These are phyloP conservation scores for Nematocida sp. DNA, from an alignment of 371 early-diverging fungal species.

Conservation along the genomic window DNA sequence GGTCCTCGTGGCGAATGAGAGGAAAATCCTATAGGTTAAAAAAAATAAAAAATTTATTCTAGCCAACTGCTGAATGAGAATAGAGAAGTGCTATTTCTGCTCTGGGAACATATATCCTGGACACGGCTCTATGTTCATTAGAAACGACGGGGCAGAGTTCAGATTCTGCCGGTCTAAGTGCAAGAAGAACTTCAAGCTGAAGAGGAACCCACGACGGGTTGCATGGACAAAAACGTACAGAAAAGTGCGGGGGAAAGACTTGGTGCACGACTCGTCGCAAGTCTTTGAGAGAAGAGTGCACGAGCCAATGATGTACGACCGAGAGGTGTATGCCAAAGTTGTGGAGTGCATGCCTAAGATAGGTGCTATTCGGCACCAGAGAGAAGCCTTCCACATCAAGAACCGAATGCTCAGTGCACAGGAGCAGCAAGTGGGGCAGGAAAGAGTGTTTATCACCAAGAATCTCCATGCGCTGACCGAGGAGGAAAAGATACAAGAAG, in stretches of 20 bases:
- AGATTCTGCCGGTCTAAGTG: conserved; percentile 96
- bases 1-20: conserved; percentile 47
- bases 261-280: conserved; percentile 65
- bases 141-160: conserved; percentile 89
- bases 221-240: conserved; percentile 98
- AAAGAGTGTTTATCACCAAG: conserved; percentile 47
- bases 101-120: conserved; percentile 93
- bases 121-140: conserved; percentile 91
- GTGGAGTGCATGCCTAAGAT: conserved; percentile 69
- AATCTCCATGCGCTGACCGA: conserved; percentile 39
- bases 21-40: conserved; percentile 35
- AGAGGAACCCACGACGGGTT: conserved; percentile 96
- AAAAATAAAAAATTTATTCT: conserved; percentile 22
- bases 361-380: conserved; percentile 40
- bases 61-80: conserved; percentile 70
- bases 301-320: conserved; percentile 86
- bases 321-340: conserved; percentile 81
- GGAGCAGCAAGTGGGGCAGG: conserved; percentile 56
- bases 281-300: conserved; percentile 90
- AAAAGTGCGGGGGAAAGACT: conserved; percentile 87
- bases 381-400: conserved; percentile 59
- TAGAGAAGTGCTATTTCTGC: conserved; percentile 98
- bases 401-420: conserved; percentile 59
- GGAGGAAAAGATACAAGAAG: conserved; percentile 31
- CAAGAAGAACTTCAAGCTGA: conserved; percentile 94